Evolutionary conservation across 2,329 filamentous ascomycete genomes (phyloP).

Genomic region (Cercospora sp.): DNA sequence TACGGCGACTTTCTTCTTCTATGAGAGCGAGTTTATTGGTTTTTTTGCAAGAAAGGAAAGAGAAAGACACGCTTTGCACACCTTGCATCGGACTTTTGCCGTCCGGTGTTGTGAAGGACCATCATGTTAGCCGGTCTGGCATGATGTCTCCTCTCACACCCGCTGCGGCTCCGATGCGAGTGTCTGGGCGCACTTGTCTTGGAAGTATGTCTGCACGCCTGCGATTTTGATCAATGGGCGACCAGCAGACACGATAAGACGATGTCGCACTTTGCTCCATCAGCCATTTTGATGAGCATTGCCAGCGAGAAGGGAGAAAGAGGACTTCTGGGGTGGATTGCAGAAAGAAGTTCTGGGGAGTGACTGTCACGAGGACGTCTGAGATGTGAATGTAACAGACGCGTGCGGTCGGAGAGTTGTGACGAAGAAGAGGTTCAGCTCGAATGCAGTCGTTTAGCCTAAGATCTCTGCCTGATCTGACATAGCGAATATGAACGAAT

Average conservation of each 20-base stretch:
- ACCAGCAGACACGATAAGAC: slow-evolving; percentile 19
- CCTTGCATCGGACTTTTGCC: not conserved
- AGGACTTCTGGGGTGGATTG: slow-evolving; percentile 3
- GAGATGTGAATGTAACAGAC: not conserved
- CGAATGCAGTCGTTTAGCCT: not conserved
- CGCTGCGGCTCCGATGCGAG: not conserved
- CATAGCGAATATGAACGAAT: slow-evolving; percentile 7
- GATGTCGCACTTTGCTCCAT: slow-evolving; percentile 15
- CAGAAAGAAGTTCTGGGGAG: not conserved
- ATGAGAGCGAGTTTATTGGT: slow-evolving; percentile 5
- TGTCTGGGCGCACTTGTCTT: not conserved
- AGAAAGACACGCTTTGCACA: slow-evolving; percentile 6
- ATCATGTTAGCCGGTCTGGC: not conserved
- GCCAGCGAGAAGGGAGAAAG: slow-evolving; percentile 1
- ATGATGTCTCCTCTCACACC: not conserved
- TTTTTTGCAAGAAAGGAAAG: not conserved
- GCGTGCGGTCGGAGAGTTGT: not conserved
- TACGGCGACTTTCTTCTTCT: not conserved
- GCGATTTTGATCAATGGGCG: not conserved
- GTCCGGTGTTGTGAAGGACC: not conserved
- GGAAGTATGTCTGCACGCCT: not conserved
- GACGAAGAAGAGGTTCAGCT: not conserved
- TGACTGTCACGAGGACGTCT: slow-evolving; percentile 5
- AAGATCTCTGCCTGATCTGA: not conserved
- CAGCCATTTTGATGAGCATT: slow-evolving; percentile 5